Percentiles rank a stretch among this genome's conserved stretches.
phyloP scores from a whole-genome alignment of 164 flowering plant species.

The Aristolochia contorta region DNA sequence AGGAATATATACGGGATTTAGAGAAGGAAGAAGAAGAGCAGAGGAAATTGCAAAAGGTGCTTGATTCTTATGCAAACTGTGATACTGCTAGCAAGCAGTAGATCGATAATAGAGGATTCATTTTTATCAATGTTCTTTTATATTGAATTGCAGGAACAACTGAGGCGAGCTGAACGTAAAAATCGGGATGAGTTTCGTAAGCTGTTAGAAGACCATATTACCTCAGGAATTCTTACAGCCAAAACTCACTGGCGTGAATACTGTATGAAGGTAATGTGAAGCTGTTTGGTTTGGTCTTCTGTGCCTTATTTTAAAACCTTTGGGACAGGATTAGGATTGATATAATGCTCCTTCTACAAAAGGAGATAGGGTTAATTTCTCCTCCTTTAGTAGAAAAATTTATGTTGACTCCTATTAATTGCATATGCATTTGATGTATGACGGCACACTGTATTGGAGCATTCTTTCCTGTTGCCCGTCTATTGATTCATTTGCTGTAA shows the following conservation, averaged over 20 bases:
- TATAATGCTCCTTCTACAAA: no score
- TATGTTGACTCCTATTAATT: no score
- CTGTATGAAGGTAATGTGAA: slow-evolving; percentile 54
- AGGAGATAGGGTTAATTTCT: no score
- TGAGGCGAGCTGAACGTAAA: slow-evolving; percentile 78
- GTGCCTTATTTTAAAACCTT: no score
- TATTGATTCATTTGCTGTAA: no score
- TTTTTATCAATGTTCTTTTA: no score
- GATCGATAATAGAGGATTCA: neutral
- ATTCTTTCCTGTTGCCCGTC: no score
- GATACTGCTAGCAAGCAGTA: neutral
- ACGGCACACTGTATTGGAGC: neutral
- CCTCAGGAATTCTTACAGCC: slow-evolving; percentile 64
- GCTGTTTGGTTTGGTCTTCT: neutral
- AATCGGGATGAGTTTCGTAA: slow-evolving; percentile 88
- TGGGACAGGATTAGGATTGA: no score
- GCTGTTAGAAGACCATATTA: slow-evolving; percentile 80
- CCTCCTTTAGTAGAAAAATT: no score
- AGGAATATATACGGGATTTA: slow-evolving; percentile 85
- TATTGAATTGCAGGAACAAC: slow-evolving; percentile 46
- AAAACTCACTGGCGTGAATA: slow-evolving; percentile 93
- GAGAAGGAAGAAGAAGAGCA: slow-evolving; percentile 96
- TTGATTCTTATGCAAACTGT: neutral
- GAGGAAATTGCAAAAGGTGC: slow-evolving; percentile 80
- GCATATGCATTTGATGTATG: neutral